Base-by-base conservation (phyloP, 495 filamentous ascomycete genomes). In the Glonium stellatum region DNA sequence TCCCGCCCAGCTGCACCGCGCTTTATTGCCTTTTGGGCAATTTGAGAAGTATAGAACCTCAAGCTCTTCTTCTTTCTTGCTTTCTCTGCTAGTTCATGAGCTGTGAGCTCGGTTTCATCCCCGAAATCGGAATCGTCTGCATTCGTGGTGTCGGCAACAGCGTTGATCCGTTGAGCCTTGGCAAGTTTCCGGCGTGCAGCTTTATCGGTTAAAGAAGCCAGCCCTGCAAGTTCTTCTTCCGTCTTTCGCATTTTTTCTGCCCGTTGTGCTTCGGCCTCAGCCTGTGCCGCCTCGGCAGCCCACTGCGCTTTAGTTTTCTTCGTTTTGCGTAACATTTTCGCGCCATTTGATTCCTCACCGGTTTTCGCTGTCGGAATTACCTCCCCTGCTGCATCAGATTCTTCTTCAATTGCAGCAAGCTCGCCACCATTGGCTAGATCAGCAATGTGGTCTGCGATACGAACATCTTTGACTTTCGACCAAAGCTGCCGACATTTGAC, bases 31-130 rank as follows among this genome's bases (percentile, higher is more conserved):
- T 96, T 96, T 69, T 96, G 91, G 27, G 88, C 86, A 57, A 97
- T 88, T 69, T 97, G 93, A 5, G 90, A 93, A 23, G 95, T 96
- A 79, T 98, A 97, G 76, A 98, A 98, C 55, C 89, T 85, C 41
- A 98, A 83, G 61, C 79, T 88, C 74, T 92, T 93, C 78, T 91
- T 95, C 66, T 87, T 85, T 51, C 79, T 77, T 3, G 84, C 87
- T 74, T 97, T 98, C 60, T 93, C 88, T 53, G 86, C 87, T 0
- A 87, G 85, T 58, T 89, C 86, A 27, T 77, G 72, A 1, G 80
- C 72, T 19, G 81, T 82, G 48, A 89, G 77, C 23, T 76, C 71
- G 36, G 77, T 77, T 66, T 85, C 84, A 53, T 89, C 87, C 58
- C 84, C 86, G 47, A 89, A 82, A 70, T 90, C 87, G 21, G 82